Evolutionary conservation across 768 basidiomycete species (phyloP), one percentile per base, ranked within the genome.

Genomic region (Suillus americanus): DNA sequence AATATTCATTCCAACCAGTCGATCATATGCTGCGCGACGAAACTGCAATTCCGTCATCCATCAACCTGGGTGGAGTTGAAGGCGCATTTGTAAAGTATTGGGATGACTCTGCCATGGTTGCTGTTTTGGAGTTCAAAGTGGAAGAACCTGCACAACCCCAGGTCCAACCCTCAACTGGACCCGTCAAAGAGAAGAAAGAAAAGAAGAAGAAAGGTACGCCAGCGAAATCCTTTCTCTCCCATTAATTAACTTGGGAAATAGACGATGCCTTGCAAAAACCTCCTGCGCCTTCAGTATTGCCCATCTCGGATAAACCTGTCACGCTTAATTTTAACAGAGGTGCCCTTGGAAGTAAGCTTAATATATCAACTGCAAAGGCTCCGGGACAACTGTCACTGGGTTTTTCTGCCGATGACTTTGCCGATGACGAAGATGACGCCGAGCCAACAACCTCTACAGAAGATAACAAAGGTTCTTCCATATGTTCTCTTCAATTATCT

Each of bases 1-100:
- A 91, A 1, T 89, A 92, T 71, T 94, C 95, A 30, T 97, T 97
- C 76, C 89, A 94, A 71, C 89, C 89, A 28, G 82, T 93, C 28
- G 90, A 94, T 68, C 83, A 88, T 68, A 83, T 90, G 69, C 80
- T 86, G 57, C 85, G 89, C 38, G 93, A 95, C 71, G 93, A 94
- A 66, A 85, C 90, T 14, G 91, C 89, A 67, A 78, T 95, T 48
- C 71, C 81, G 30, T 90, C 91, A 5, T 89, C 92, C 2, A 68
- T 81, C 30, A 84, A 81, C 64, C 80, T 94, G 8, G 93, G 93
- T 33, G 90, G 91, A 16, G 81, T 81, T 30, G 90, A 92, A 69
- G 87, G 85, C 48, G 79, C 83, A 8, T 93, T 89, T 86, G 89
- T 93, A 28, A 82, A 88, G 64, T 99, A 99, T 75, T 97, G 97